Evolutionary conservation across 257 asterid genomes (phyloP).

Genomic region (Rauvolfia tetraphylla): DNA sequence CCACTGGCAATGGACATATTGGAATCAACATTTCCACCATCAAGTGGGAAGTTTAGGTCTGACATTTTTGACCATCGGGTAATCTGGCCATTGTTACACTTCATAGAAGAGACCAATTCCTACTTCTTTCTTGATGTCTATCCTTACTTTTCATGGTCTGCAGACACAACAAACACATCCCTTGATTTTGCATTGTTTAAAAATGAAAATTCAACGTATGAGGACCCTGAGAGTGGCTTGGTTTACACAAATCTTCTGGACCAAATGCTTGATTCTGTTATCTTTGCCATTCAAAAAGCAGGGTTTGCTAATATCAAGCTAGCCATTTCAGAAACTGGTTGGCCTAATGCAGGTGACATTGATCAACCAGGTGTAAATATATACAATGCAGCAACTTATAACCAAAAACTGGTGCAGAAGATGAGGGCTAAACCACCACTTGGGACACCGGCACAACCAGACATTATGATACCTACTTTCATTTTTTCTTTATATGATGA

Average conservation of each 20-base stretch:
- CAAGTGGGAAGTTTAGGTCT: conserved; percentile 51
- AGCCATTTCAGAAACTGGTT: conserved; percentile 67
- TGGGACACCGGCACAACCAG: conserved; percentile 79
- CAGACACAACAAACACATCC: conserved; percentile 29
- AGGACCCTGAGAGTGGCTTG: conserved; percentile 49
- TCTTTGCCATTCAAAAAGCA: conserved; percentile 51
- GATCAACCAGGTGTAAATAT: conserved; percentile 63
- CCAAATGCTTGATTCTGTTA: conserved; percentile 63
- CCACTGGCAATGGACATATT: conserved; percentile 69
- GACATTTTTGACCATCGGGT: conserved; percentile 36
- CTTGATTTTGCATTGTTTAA: conserved; percentile 52
- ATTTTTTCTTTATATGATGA: conserved; percentile 63
- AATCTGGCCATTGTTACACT: conserved; percentile 42
- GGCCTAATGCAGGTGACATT: conserved; percentile 78
- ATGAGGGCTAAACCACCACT: conserved; percentile 35
- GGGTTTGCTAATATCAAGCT: conserved; percentile 40
- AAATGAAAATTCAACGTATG: conserved; percentile 26
- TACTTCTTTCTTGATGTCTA: conserved; percentile 57
- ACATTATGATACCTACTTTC: conserved; percentile 46
- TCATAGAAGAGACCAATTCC: conserved; percentile 48
- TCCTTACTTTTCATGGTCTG: conserved; percentile 62
- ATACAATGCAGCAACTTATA: conserved; percentile 63
- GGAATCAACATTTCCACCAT: conserved; percentile 61
- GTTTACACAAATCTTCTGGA: conserved; percentile 57
- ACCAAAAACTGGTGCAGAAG: conserved; percentile 45